Conservation (phyloP, 805 yeast species). For the Kuraishia molischiana region DNA sequence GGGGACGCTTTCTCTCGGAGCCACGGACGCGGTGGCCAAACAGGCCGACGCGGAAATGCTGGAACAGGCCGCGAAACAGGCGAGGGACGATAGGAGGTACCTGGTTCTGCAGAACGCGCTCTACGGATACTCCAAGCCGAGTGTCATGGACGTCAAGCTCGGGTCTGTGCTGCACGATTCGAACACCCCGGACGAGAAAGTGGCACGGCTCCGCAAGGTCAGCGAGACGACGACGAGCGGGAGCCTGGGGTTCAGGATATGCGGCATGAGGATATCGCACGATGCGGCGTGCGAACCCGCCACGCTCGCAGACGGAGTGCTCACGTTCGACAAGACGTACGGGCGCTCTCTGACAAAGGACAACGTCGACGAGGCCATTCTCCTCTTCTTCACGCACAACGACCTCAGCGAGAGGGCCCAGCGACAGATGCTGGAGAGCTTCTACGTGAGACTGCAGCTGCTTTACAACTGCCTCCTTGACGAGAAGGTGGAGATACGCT, state of each 20-base stretch:
- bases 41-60: constrained; percentile 13
- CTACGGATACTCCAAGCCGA: constrained; percentile 52
- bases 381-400: constrained; percentile 31
- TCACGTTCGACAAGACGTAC: constrained; percentile 51
- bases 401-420: constrained; percentile 20
- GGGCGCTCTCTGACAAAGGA: constrained; percentile 51
- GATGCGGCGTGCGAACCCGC: not conserved
- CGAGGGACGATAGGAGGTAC: constrained; percentile 19
- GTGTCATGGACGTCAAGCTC: constrained; percentile 74
- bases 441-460: constrained; percentile 50
- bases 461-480: constrained; percentile 56
- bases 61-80: constrained; percentile 4
- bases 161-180: constrained; percentile 68
- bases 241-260: constrained; percentile 60
- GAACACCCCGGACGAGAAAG: constrained; percentile 47
- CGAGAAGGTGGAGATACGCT: constrained; percentile 53
- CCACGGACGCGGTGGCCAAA: constrained; percentile 17
- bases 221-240: constrained; percentile 75
- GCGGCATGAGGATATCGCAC: constrained; percentile 69
- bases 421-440: constrained; percentile 30
- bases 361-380: constrained; percentile 34
- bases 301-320: not conserved
- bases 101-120: constrained; percentile 67
- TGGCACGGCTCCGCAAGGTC: constrained; percentile 49
- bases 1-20: constrained; percentile 48